Evolutionary conservation across 2,329 filamentous ascomycete species (phyloP).

Genomic region (Penicillium psychrosexuale): DNA sequence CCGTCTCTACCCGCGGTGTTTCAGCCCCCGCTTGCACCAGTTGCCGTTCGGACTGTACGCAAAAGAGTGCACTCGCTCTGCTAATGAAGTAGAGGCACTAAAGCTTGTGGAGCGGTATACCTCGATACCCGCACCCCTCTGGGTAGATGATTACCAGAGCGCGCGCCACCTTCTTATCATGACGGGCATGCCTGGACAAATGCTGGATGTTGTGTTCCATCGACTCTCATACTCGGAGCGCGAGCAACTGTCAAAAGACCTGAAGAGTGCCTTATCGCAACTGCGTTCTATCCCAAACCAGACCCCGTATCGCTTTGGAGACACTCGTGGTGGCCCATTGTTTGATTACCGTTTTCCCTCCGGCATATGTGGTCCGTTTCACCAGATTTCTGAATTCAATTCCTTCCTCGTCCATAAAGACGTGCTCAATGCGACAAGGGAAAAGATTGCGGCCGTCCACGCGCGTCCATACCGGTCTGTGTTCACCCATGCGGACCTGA

Average conservation of each 20-base stretch:
- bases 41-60: constrained; percentile 8
- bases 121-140: constrained; percentile 8
- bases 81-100: constrained; percentile 6
- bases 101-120: constrained; percentile 6
- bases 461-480: constrained; percentile 10
- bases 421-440: constrained; percentile 2
- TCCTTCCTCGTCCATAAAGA: constrained; percentile 3
- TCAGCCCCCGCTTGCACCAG: not conserved
- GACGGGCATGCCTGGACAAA: constrained; percentile 1
- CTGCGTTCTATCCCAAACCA: constrained; percentile 15
- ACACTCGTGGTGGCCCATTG: constrained; percentile 12
- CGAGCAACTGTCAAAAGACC: constrained; percentile 15
- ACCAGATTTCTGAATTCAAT: constrained; percentile 16
- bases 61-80: not conserved
- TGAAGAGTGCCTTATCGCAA: constrained; percentile 8
- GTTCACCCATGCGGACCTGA: constrained; percentile 25
- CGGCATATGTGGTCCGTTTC: constrained; percentile 16
- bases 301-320: constrained; percentile 8
- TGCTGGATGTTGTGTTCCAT: constrained; percentile 10
- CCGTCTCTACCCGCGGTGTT: constrained; percentile 1
- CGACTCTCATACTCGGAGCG: constrained; percentile 16
- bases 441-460: not conserved
- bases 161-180: not conserved
- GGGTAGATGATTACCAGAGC: constrained; percentile 8
- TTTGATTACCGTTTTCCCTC: constrained; percentile 14